Base-by-base conservation (phyloP, 176 grass and related monocot genomes). In the Aegilops bicornis region DNA sequence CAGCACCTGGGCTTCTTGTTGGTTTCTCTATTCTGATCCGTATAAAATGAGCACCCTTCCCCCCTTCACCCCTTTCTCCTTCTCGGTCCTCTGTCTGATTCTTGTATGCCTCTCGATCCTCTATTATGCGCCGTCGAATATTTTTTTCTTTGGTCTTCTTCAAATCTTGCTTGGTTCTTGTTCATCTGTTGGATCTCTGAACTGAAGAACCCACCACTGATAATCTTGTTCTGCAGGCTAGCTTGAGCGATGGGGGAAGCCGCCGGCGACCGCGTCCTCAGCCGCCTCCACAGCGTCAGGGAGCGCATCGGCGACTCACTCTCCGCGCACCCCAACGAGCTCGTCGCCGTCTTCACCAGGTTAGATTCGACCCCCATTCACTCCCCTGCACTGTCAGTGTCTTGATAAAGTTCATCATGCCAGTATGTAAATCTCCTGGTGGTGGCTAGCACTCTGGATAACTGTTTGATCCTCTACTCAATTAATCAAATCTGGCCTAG, bases 311-410 rank as follows among this genome's bases (percentile, higher is more conserved):
- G 97, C 1, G 94, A 91, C 37, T 91, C 94, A 67, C 97, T 99
- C 81, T 94, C 94, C n/a, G 90, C 92, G 6, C 97, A 99, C 84
- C 94, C 94, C 8, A 99, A 99, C 87, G 97, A 99, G 88, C 91
- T 99, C 27, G 92, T 96, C 27, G 94, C 97, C 19, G 88, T 96
- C 79, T 99, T 99, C 92, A 96, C 97, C 80, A 99, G 97, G 97
- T 99, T 14, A 99, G 97, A 94, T 99, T 14, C 22, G 60, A 58
- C 25, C 68, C 62, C 35, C 0, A 31, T 39, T 67, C 9, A n/a
- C 29, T 73, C 7, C n/a, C 29, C 24, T 29, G 64, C 32, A 39
- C n/a, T n/a, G n/a, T n/a, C n/a, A n/a, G n/a, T n/a, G n/a, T n/a
- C n/a, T n/a, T n/a, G n/a, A n/a, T n/a, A n/a, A n/a, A n/a, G n/a